phyloP scores from a whole-genome alignment of 768 basidiomycete species.

The Boletus rufocinnamomeus region DNA sequence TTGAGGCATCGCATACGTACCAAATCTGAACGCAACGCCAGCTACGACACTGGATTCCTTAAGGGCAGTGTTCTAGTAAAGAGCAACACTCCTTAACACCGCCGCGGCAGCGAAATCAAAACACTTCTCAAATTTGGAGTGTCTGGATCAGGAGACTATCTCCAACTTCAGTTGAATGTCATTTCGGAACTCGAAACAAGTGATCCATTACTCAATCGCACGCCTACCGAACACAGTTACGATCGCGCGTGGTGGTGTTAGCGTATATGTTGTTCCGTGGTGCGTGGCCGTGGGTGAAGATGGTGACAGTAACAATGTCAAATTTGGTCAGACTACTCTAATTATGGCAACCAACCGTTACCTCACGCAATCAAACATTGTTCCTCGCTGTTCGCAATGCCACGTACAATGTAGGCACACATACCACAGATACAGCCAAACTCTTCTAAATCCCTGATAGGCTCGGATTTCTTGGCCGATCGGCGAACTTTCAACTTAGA shows the following conservation, averaged over 20 bases:
- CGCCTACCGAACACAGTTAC: no score
- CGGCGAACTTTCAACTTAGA: neutral
- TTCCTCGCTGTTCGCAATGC: neutral
- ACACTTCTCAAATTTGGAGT: neutral
- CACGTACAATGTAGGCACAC: neutral
- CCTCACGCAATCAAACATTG: no score
- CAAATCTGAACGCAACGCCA: neutral
- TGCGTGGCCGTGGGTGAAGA: neutral
- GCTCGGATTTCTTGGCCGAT: neutral
- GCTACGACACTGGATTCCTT: neutral
- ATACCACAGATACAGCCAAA: neutral
- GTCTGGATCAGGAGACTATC: neutral
- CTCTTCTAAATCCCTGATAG: neutral
- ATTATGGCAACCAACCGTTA: no score
- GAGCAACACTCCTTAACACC: neutral
- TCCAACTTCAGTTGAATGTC: neutral
- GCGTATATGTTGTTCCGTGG: neutral
- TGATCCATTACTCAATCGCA: neutral
- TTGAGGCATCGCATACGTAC: no score
- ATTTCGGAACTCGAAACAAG: neutral
- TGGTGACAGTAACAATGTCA: neutral
- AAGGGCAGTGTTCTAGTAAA: neutral
- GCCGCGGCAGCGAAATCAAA: neutral
- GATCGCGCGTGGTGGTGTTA: neutral
- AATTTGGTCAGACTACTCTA: neutral